Percentiles rank a stretch among this genome's conserved stretches.
phyloP scores from a whole-genome alignment of 768 basidiomycete genomes.

The Cystofilobasidium capitatum region DNA sequence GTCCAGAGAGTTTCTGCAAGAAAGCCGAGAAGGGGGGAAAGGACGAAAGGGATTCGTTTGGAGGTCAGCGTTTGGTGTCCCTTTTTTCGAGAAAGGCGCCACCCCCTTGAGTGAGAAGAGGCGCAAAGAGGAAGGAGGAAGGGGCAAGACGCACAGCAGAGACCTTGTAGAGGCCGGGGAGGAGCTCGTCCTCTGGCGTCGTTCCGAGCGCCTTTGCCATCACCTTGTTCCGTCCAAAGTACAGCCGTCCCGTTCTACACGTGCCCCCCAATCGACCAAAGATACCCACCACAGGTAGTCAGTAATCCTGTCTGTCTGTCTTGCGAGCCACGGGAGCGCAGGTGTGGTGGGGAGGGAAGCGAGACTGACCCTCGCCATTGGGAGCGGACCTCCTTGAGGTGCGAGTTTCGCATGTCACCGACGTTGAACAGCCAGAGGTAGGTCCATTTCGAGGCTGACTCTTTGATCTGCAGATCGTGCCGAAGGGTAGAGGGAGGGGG shows the following conservation, averaged over 20 bases:
- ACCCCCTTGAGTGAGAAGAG: background rate
- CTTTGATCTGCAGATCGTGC: conserved; percentile 53
- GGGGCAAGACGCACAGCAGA: conserved; percentile 27
- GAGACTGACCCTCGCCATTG: conserved; percentile 77
- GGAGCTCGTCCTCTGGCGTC: conserved; percentile 76
- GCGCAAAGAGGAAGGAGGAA: background rate
- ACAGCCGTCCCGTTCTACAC: conserved; percentile 84
- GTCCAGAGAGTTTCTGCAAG: conserved; percentile 78
- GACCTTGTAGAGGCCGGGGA: conserved; percentile 65
- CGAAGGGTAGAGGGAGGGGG: background rate
- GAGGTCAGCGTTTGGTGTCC: background rate
- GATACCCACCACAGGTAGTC: background rate
- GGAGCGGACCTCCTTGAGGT: conserved; percentile 83
- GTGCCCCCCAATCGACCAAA: background rate
- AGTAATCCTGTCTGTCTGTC: background rate
- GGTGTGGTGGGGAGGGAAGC: conserved; percentile 9
- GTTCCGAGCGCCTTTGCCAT: conserved; percentile 94
- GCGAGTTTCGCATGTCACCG: conserved; percentile 88
- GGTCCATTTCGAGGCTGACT: conserved; percentile 75
- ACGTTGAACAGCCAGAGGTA: conserved; percentile 95
- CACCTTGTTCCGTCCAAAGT: conserved; percentile 57
- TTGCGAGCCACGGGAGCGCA: no score
- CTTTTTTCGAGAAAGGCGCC: background rate
- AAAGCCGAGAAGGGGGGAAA: background rate
- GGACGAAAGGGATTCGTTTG: background rate